Percentiles rank a stretch among this genome's conserved stretches.
Evolutionary conservation across 441 rosid genomes (phyloP).

Genomic region (Geranium incanum): DNA sequence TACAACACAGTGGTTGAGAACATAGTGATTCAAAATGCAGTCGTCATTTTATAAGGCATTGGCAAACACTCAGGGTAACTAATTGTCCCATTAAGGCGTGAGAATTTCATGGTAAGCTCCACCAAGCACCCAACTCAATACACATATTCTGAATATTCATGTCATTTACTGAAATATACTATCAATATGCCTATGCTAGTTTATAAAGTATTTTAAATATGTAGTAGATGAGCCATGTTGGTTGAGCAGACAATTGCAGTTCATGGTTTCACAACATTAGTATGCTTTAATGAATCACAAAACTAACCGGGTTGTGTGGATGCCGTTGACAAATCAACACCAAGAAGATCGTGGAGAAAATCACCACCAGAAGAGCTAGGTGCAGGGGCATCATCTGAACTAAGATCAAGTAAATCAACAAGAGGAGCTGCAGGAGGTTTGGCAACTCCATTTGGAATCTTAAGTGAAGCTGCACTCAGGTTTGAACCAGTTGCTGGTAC

Average conservation of each 20-base stretch:
- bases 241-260: background rate
- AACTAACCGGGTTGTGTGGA: constrained; percentile 62
- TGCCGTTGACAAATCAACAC: constrained; percentile 55
- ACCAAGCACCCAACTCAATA: background rate
- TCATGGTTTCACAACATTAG: background rate
- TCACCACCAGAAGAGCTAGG: constrained; percentile 77
- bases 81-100: background rate
- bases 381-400: constrained; percentile 67
- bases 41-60: background rate
- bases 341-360: constrained; percentile 86
- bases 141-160: background rate
- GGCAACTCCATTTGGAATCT: constrained; percentile 81
- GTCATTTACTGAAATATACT: background rate
- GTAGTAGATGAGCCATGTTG: background rate
- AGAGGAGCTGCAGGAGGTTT: constrained; percentile 72
- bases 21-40: background rate
- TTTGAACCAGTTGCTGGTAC: constrained; percentile 60
- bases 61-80: background rate
- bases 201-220: background rate
- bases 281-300: constrained; percentile 15
- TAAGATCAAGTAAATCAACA: constrained; percentile 80
- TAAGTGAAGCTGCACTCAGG: constrained; percentile 46
- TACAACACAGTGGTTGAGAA: background rate
- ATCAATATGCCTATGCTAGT: constrained; percentile 4
- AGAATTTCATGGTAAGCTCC: background rate